Evolutionary conservation across 1,284 basidiomycete species (phyloP), one percentile per base, ranked within the genome.

Genomic region (Macrocystidia cucumis): DNA sequence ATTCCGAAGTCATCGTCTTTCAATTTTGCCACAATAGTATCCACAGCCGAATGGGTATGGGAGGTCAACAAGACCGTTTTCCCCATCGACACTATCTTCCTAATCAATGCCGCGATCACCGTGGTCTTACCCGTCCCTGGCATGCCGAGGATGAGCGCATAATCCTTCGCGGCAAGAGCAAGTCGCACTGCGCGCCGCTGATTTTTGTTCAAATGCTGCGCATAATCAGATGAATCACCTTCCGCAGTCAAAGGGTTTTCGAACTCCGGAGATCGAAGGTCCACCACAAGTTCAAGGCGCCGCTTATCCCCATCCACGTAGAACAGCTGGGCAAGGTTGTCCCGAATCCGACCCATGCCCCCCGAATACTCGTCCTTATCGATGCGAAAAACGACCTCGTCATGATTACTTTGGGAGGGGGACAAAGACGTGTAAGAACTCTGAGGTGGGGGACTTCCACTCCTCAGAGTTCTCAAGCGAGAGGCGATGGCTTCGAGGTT

Each of bases 51-150:
- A 63, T 98, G 96, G 1, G 95, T 98, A 54, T 98, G 96, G 30
- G 87, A 90, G 1, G 89, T 87, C 38, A 98, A 59, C 14, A 98
- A 59, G 4, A 98, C 87, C 0, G 75, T 87, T 64, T 97, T 92
- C 3, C 91, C 91, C 55, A 77, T 65, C 26, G 62, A 67, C 1
- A 91, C 89, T 4, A 98, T 63, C 16, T 74, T 69, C 46, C 76
- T 74, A 52, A 98, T 92, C 27, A 97, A 72, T 26, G 90, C 82
- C 0, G 89, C 89, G 37, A 98, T 86, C 3, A 95, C 88, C 0
- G 92, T 96, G 22, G 95, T 97, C 63, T 99, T 99, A 6, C 95
- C 95, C 2, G 96, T 98, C 0, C 95, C 95, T 1, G 95, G 95
- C 96, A 98, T 98, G 16, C 95, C 96, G 4, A 98, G 69, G 20